Evolutionary conservation across 2,329 filamentous ascomycete genomes (phyloP).

Genomic region (Penicillium sclerotiorum): DNA sequence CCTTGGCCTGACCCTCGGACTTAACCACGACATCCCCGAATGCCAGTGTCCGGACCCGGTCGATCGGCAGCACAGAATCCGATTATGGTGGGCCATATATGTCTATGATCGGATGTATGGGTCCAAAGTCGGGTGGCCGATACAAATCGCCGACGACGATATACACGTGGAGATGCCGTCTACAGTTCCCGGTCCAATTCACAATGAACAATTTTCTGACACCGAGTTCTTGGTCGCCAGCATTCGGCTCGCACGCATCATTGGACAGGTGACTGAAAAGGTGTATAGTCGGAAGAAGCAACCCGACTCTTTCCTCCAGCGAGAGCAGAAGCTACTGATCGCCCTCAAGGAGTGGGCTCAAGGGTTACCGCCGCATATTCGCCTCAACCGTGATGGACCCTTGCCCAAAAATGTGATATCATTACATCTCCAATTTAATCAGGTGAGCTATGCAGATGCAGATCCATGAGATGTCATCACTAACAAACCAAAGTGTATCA

Average conservation of each 20-base stretch:
- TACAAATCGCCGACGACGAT: conserved; percentile 51
- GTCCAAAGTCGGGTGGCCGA: conserved; percentile 49
- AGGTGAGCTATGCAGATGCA: conserved; percentile 17
- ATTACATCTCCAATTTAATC: conserved; percentile 38
- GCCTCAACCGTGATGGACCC: conserved; percentile 20
- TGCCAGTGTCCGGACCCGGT: conserved; percentile 28
- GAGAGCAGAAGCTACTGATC: conserved; percentile 36
- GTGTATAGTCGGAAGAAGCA: conserved; percentile 30
- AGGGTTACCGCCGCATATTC: conserved; percentile 31
- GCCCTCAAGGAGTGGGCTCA: conserved; percentile 36
- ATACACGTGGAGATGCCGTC: conserved; percentile 40
- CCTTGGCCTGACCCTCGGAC: conserved; percentile 41
- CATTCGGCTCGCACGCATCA: conserved; percentile 34
- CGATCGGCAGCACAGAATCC: conserved; percentile 36
- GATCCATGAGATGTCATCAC: not conserved
- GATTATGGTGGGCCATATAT: conserved; percentile 38
- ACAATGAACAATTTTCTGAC: conserved; percentile 35
- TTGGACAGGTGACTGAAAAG: conserved; percentile 27
- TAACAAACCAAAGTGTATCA: conserved; percentile 32
- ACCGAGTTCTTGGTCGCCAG: conserved; percentile 31
- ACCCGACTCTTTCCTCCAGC: conserved; percentile 33
- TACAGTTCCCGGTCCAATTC: conserved; percentile 17
- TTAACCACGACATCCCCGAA: conserved; percentile 41
- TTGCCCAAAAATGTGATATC: conserved; percentile 27
- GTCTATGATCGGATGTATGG: conserved; percentile 46